These are phyloP conservation scores for Neopestalotiopsis clavispora DNA, from an alignment of 2,329 filamentous ascomycete species.

Conservation along the genomic window DNA sequence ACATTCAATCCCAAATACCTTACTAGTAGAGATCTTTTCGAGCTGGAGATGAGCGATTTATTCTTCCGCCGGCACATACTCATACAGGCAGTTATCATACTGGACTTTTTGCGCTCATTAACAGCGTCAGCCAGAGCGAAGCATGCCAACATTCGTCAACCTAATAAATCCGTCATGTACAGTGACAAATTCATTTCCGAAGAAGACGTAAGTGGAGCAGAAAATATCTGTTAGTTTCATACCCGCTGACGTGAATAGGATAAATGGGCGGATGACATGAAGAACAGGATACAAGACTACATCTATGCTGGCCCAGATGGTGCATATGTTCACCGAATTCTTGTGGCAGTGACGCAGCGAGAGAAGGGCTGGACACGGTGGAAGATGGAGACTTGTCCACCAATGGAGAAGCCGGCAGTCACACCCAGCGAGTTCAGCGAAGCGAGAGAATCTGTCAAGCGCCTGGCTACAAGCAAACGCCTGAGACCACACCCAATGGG, in stretches of 20 bases:
- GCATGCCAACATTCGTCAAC: slow-evolving; percentile 65
- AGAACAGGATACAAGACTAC: slow-evolving; percentile 79
- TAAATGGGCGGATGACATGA: slow-evolving; percentile 84
- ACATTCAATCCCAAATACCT: slow-evolving; percentile 97
- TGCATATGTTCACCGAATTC: slow-evolving; percentile 93
- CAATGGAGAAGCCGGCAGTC: slow-evolving; percentile 79
- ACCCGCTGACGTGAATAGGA: slow-evolving; percentile 53
- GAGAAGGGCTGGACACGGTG: slow-evolving; percentile 99
- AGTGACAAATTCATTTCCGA: slow-evolving; percentile 74
- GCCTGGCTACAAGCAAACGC: slow-evolving; percentile 72
- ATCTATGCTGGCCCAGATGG: slow-evolving; percentile 82
- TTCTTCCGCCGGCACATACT: slow-evolving; percentile 94
- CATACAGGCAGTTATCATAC: slow-evolving; percentile 90
- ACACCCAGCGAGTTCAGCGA: slow-evolving; percentile 70
- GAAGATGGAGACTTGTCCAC: slow-evolving; percentile 93
- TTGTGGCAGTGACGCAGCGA: slow-evolving; percentile 91
- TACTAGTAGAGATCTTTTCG: slow-evolving; percentile 95
- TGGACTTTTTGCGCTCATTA: slow-evolving; percentile 94
- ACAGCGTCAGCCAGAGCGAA: slow-evolving; percentile 83
- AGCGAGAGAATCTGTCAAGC: slow-evolving; percentile 69
- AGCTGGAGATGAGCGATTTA: slow-evolving; percentile 93
- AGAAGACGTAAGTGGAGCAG: slow-evolving; percentile 72
- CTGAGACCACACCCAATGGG: slow-evolving; percentile 72
- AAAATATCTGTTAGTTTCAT: too few species aligned
- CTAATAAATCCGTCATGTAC: slow-evolving; percentile 90